Conservation (phyloP, 2,329 filamentous ascomycete species). For the Nakataea oryzae region DNA sequence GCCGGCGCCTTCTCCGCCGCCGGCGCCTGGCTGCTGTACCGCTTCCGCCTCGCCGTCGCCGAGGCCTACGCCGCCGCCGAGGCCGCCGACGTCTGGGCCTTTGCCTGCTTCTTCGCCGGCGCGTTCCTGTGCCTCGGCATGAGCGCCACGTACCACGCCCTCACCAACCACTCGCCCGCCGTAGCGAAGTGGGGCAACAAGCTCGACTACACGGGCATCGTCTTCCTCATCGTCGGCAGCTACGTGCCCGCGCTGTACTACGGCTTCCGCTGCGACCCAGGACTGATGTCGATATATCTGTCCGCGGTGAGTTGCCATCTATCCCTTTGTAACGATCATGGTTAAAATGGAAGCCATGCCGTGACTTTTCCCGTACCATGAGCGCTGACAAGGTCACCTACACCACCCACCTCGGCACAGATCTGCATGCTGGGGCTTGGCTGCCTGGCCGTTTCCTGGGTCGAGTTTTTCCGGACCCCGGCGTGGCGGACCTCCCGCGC, state of each 20-base stretch:
- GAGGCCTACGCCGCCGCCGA: constrained; percentile 47
- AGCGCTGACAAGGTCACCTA: not conserved
- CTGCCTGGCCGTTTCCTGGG: constrained; percentile 66
- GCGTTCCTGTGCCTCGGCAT: constrained; percentile 65
- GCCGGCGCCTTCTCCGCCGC: constrained; percentile 45
- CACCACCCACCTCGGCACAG: constrained; percentile 26
- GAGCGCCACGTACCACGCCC: constrained; percentile 76
- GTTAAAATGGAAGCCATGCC: not conserved
- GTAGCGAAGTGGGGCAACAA: constrained; percentile 84
- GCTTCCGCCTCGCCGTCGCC: constrained; percentile 41
- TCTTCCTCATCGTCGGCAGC: constrained; percentile 81
- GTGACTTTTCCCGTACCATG: not conserved
- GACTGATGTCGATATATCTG: constrained; percentile 62
- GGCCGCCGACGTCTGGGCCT: constrained; percentile 55
- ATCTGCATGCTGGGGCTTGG: constrained; percentile 69
- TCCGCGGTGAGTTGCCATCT: constrained; percentile 46
- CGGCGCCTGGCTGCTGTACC: constrained; percentile 31
- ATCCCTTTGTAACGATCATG: not conserved
- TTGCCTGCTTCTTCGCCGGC: constrained; percentile 70
- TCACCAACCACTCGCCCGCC: constrained; percentile 71
- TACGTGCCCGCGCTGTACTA: constrained; percentile 86
- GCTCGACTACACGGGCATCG: constrained; percentile 89
- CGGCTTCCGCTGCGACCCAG: constrained; percentile 63
- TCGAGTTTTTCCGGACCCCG: constrained; percentile 76
- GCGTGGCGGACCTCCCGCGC: constrained; percentile 77